A percentile compares a stretch with the other conserved stretches of the same genome.
phyloP scores from a whole-genome alignment of 208 protist species.

The Leishmania tropica region DNA sequence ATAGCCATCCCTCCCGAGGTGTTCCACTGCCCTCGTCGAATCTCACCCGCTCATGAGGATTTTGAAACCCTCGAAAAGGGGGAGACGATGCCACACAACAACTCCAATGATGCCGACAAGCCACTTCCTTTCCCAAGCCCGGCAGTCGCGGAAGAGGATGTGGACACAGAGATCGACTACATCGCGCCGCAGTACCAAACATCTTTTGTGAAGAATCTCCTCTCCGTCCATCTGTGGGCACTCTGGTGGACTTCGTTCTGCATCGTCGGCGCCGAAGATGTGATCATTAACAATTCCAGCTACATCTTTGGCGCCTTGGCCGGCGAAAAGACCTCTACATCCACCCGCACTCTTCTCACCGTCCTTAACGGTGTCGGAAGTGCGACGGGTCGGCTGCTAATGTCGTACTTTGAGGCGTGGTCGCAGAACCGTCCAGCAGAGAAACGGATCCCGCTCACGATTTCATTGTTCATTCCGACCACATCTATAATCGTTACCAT shows the following conservation, averaged over 20 bases:
- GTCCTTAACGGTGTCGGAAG: constrained; percentile 51
- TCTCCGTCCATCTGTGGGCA: constrained; percentile 38
- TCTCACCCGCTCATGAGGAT: not conserved
- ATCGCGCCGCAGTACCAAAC: constrained; percentile 56
- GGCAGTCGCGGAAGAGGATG: not conserved
- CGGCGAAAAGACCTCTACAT: constrained; percentile 31
- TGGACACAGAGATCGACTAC: constrained; percentile 46
- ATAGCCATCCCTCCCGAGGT: constrained; percentile 23
- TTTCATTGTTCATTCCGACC: constrained; percentile 43
- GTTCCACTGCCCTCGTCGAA: not conserved
- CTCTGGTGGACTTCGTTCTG: constrained; percentile 28
- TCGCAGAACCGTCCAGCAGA: constrained; percentile 44
- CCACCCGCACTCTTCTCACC: constrained; percentile 40
- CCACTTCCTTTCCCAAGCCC: not conserved
- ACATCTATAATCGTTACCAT: constrained; percentile 37
- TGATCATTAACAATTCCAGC: constrained; percentile 46
- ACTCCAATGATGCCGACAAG: constrained; percentile 11
- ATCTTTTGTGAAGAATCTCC: constrained; percentile 35
- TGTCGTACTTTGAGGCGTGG: constrained; percentile 50
- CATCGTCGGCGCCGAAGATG: constrained; percentile 35
- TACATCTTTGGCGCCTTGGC: constrained; percentile 46
- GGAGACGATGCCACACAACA: not conserved
- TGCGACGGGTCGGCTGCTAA: constrained; percentile 39
- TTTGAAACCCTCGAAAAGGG: not conserved
- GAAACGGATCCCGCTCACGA: constrained; percentile 55